Base-by-base conservation (phyloP, 2,329 filamentous ascomycete genomes). In the Ophiostoma angusticollis region DNA sequence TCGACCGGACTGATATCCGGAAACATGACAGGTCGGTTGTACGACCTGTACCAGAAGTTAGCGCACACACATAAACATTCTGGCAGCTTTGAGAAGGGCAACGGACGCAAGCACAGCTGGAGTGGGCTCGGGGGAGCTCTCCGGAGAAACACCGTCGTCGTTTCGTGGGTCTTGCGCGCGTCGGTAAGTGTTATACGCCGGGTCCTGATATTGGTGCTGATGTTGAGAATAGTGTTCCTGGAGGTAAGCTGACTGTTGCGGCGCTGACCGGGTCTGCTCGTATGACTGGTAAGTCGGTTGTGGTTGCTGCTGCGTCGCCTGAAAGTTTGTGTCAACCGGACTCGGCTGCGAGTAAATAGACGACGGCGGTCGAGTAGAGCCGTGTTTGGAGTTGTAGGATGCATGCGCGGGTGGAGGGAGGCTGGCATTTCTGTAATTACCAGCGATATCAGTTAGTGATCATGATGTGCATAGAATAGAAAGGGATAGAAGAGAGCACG, bases 321-420 rank as follows among this genome's bases (percentile, higher is more conserved):
- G 52, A 39, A 60, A 58, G 31, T 46, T 51, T 12, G 56, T 49
- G 9, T 52, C 53, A 21, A 54, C 51, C 12, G 66, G 65, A 44
- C 65, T 72, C 31, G 62, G 66, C 53, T 72, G 67, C 32, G 75
- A 74, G 53, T 81, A 80, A 33, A 76, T 48, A 13, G 78, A 80
- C 23, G 77, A 79, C 6, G 62, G 48, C n/a, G 69, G 67, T 29
- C 68, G 67, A 45, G 58, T 60, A 38, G 51, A 48, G 36, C 45
- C 53, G 42, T 47, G 57, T 40, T 49, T 56, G 43, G 59, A 54
- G 39, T 60, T 62, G 51, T 55, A 55, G 18, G 55, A 54, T 28
- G 62, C 55, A 24, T 39, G 40, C 8, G 38, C 29, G 16, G 22
- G 30, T 11, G 52, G 50, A 9, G 58, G 47, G 37, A 57, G 52